Evolutionary conservation across 2,329 filamentous ascomycete species (phyloP).

Genomic region (Colletotrichum zoysiae): DNA sequence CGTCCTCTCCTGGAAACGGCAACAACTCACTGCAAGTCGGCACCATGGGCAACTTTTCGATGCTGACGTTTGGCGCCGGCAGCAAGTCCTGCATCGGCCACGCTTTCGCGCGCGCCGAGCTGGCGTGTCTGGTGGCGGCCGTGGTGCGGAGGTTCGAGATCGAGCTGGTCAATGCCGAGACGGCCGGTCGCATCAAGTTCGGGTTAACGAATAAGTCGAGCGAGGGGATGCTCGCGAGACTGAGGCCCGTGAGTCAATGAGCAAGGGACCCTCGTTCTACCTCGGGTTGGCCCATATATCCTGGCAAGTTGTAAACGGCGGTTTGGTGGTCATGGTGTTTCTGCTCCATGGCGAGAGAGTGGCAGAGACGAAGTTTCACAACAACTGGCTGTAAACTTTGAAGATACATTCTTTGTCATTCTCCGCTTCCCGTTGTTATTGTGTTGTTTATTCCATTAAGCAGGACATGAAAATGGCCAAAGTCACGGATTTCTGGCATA

Average conservation of each 20-base stretch:
- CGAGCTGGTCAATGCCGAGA: conserved; percentile 1
- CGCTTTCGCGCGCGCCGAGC: conserved; percentile 45
- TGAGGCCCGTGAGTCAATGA: conserved; percentile 1
- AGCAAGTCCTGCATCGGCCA: conserved; percentile 48
- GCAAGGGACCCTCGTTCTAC: neutral
- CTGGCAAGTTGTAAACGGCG: neutral
- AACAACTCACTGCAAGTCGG: neutral
- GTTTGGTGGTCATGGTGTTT: neutral
- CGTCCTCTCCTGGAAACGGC: neutral
- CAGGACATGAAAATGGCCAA: too few relatives aligned
- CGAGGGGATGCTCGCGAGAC: conserved; percentile 5
- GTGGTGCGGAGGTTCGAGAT: neutral
- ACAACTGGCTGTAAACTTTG: neutral
- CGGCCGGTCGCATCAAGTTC: conserved; percentile 41
- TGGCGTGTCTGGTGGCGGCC: conserved; percentile 43
- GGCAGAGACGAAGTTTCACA: too few relatives aligned
- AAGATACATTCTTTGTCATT: neutral
- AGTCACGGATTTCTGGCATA: too few relatives aligned
- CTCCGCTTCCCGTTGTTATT: too few relatives aligned
- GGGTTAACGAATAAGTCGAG: neutral
- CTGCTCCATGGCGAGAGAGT: neutral
- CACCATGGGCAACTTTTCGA: conserved; percentile 4
- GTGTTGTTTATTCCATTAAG: too few relatives aligned
- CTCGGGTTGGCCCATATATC: neutral
- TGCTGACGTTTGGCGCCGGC: neutral